These are phyloP conservation scores for Aspergillus sp. DNA, from an alignment of 2,329 filamentous ascomycete genomes.

Conservation along the genomic window DNA sequence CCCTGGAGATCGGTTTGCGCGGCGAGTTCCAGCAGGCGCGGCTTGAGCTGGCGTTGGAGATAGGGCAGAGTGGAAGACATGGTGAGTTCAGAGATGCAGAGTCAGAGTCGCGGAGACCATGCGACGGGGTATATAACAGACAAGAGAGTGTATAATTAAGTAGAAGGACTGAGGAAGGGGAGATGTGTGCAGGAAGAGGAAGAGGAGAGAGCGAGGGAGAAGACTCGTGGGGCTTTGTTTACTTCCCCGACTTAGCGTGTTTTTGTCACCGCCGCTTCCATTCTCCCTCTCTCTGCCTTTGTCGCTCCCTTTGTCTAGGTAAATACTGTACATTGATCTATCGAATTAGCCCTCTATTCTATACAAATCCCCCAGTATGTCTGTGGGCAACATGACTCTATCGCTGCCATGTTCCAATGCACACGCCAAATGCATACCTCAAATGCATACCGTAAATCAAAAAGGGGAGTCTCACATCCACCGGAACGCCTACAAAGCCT, in stretches of 20 bases:
- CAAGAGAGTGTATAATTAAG: conserved; percentile 3
- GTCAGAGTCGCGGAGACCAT: conserved; percentile 36
- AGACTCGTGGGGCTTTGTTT: not conserved
- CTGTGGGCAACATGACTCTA: no score
- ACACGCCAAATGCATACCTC: no score
- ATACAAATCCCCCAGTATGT: not conserved
- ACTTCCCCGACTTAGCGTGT: not conserved
- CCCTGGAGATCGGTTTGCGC: conserved; percentile 60
- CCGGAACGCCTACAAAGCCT: not conserved
- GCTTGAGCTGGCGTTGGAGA: conserved; percentile 74
- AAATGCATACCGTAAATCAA: conserved; percentile 7
- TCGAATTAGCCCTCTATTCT: not conserved
- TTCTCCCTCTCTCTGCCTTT: not conserved
- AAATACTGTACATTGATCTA: not conserved
- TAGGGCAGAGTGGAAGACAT: conserved; percentile 62
- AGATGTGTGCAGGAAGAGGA: not conserved
- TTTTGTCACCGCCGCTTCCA: not conserved
- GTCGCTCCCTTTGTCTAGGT: not conserved
- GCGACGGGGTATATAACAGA: conserved; percentile 32
- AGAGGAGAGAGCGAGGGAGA: not conserved
- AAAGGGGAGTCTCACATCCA: conserved; percentile 3
- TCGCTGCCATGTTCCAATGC: no score
- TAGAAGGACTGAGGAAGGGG: not conserved
- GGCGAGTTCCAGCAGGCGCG: conserved; percentile 65
- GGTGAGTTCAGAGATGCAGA: conserved; percentile 21